Base-by-base conservation (phyloP, 108 stramenopile species). In the Fragilaria crotonensis region DNA sequence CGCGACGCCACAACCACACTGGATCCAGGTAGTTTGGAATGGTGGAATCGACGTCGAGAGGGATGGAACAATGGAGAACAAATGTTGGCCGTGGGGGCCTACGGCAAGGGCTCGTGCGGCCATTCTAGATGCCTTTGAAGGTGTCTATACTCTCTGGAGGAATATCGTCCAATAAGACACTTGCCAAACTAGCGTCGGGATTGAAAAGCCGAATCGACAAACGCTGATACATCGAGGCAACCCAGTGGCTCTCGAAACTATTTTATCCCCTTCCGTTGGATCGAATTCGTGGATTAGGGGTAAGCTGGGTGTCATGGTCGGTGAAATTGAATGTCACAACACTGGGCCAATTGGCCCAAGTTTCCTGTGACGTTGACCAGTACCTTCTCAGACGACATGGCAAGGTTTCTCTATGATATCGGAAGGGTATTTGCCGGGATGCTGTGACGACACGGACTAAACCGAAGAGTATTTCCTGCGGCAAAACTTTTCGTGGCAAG, bases 121-220 rank as follows among this genome's bases (percentile, higher is more conserved):
- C 3, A 75, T 80, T n/a, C 31, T 30, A 0, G 23, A 64, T 2
- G 18, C 56, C 30, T 65, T 80, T 18, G 68, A 65, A 2, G 68
- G 60, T 47, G 58, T 48, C 23, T 85, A 64, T 57, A 79, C 83
- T 0, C 76, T 77, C 78, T 18, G 71, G 45, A 29, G 83, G 83
- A 19, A 71, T 84, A 27, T 72, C 79, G 9, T 73, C 64, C n/a
- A 80, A 72, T 63, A 84, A 84, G 50, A 62, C 60, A 30, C 46
- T 84, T 25, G 78, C 83, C 14, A 84, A 84, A 66, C 68, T 84
- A 28, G 79, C 64, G 23, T 76, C 68, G 23, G 77, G 62, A 27
- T 54, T 84, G 64, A 74, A 57, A 84, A 84, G 58, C 84, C 79
- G 28, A 80, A 80, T 70, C 69, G 67, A 17, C 80, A 80, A 71